Percentiles rank a stretch among this genome's conserved stretches.
Conservation (phyloP, 2,329 filamentous ascomycete genomes). For the Boeremia exigua region DNA sequence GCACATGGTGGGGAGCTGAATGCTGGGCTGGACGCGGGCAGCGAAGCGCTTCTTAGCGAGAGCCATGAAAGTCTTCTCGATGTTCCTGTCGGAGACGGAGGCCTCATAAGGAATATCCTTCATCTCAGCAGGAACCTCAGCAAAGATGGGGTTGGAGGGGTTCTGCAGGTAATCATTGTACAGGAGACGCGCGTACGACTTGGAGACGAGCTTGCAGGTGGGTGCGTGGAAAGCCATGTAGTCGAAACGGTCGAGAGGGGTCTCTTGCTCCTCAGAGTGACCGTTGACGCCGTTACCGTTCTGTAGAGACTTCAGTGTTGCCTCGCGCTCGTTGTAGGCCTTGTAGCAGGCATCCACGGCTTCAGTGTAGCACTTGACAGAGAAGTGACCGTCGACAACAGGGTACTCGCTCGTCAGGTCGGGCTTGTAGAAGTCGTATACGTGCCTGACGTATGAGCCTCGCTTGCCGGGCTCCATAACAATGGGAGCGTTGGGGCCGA, state of each 20-base stretch:
- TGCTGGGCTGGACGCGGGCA: conserved; percentile 56
- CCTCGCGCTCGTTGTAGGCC: conserved; percentile 59
- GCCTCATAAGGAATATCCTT: conserved; percentile 54
- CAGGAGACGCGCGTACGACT: conserved; percentile 59
- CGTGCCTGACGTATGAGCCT: conserved; percentile 59
- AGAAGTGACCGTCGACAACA: conserved; percentile 60
- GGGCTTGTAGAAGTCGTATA: conserved; percentile 63
- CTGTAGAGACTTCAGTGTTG: conserved; percentile 53
- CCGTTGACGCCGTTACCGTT: conserved; percentile 49
- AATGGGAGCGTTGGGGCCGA: conserved; percentile 58
- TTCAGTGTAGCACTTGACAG: conserved; percentile 60
- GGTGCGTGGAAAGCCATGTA: conserved; percentile 63
- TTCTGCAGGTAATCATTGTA: conserved; percentile 60
- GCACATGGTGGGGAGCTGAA: conserved; percentile 59
- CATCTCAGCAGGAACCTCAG: conserved; percentile 57
- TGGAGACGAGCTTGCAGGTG: conserved; percentile 62
- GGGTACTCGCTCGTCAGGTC: conserved; percentile 62
- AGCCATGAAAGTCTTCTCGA: conserved; percentile 61
- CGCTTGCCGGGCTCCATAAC: conserved; percentile 58
- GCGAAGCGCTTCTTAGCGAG: conserved; percentile 60
- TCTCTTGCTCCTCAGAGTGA: conserved; percentile 49
- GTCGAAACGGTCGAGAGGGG: conserved; percentile 60
- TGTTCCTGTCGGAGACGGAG: conserved; percentile 58
- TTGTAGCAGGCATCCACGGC: conserved; percentile 61
- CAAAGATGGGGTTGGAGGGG: conserved; percentile 56